phyloP scores from a whole-genome alignment of 345 rosid genomes.

The Corchorus capsularis region DNA sequence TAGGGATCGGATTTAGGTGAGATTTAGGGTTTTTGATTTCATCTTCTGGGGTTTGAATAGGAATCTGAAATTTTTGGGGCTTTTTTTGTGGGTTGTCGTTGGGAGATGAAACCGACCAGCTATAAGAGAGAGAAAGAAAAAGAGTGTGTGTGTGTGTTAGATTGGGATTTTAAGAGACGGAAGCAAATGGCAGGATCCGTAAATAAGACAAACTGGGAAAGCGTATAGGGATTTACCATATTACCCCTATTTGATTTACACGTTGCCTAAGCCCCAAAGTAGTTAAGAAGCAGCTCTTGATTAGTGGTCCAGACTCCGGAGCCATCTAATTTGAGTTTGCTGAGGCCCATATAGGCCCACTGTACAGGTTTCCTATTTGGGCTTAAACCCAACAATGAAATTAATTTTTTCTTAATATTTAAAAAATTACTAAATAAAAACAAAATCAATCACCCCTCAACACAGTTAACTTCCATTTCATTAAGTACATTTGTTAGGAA shows the following conservation, averaged over 20 bases:
- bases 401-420: no score
- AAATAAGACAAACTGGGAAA: not conserved
- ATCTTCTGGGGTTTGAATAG: not conserved
- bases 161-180: not conserved
- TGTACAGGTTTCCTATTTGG: not conserved
- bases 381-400: not conserved
- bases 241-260: not conserved
- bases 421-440: no score
- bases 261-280: not conserved
- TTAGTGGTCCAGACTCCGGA: no score
- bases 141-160: not conserved
- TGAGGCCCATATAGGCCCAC: slow-evolving; percentile 2
- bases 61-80: slow-evolving; percentile 2
- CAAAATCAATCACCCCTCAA: no score
- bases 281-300: no score
- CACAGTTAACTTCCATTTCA: no score
- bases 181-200: slow-evolving; percentile 16
- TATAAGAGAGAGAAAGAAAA: not conserved
- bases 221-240: not conserved
- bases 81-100: not conserved
- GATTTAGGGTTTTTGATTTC: slow-evolving; percentile 7
- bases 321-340: not conserved
- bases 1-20: slow-evolving; percentile 4
- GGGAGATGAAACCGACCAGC: slow-evolving; percentile 20
- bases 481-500: no score